Conservation (phyloP, 2,329 filamentous ascomycete species). For the Trichoderma asperellum region DNA sequence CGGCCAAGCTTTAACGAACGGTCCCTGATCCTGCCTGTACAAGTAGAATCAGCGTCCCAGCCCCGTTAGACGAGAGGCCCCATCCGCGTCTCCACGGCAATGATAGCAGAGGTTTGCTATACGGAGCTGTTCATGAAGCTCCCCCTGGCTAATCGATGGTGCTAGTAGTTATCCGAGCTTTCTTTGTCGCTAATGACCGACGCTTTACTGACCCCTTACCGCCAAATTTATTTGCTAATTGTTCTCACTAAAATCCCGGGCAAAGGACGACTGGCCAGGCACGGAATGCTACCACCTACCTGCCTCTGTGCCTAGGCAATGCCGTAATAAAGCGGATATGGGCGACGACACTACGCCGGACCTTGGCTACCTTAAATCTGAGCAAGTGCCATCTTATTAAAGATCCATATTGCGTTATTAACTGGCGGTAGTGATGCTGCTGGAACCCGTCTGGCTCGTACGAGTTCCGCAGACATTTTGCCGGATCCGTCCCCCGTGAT, state of each 20-base stretch:
- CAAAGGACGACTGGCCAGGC: neutral
- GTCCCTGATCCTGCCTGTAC: neutral
- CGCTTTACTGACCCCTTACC: constrained; percentile 16
- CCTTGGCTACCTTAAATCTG: neutral
- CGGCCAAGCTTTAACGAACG: constrained; percentile 9
- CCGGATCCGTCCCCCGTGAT: constrained; percentile 8
- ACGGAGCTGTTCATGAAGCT: constrained; percentile 20
- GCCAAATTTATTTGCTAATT: constrained; percentile 18
- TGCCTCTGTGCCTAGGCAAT: neutral
- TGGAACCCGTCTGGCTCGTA: neutral
- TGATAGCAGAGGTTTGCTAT: constrained; percentile 22
- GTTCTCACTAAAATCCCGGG: constrained; percentile 4
- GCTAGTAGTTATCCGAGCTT: constrained; percentile 8
- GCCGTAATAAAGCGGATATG: constrained; percentile 13
- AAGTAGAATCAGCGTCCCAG: neutral
- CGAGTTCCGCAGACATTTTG: neutral
- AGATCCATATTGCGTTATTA: constrained; percentile 26
- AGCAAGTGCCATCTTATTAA: constrained; percentile 1
- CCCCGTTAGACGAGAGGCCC: constrained; percentile 19
- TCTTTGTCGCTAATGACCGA: constrained; percentile 20
- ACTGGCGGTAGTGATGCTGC: constrained; percentile 7
- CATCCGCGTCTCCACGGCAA: constrained; percentile 24
- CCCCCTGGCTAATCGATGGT: constrained; percentile 3
- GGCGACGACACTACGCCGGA: neutral
- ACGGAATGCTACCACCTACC: constrained; percentile 15